Evolutionary conservation across 2,329 filamentous ascomycete species (phyloP), one percentile per base, ranked within the genome.

Genomic region (Fusarium albidum): DNA sequence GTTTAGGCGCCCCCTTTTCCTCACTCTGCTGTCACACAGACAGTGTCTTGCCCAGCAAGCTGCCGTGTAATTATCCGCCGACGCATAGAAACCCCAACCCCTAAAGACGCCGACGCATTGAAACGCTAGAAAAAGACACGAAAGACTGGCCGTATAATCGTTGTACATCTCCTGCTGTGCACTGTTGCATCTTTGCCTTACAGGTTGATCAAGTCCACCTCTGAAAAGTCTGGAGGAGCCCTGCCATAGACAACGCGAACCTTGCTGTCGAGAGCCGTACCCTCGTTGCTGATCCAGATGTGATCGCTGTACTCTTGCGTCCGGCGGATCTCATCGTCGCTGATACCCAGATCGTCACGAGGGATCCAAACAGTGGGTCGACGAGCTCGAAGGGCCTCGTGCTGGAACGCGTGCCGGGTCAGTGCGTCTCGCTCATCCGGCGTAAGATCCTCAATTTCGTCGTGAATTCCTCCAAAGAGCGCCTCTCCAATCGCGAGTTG

Each of bases 261-360:
- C 72, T 92, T 92, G 49, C 86, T 89, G 76, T 97, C 92, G 64
- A 98, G 78, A 9, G 91, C 90, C 15, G 94, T 92, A 52, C 92
- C 92, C 71, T 96, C 90, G 72, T 97, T 97, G 66, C 91, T 96
- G 69, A 98, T 92, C 90, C 92, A 96, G 45, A 98, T 89, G 57
- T 86, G 81, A 53, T 90, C 85, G 69, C 88, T 94, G 70, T 92
- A 90, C 40, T 82, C 80, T 60, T 87, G 82, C 7, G 92, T 96
- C 29, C 90, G 82, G 67, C 82, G 81, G 37, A 98, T 89, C 77
- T 99, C 95, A 64, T 98, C 94, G 65, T 96, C 92, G 61, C 90
- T 92, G 51, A 99, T 84, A 6, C 95, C 95, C 6, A 98, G 74
- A 62, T 95, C 90, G 68, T 99, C 95, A 10, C 89, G 85, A 0